A percentile compares a stretch with the other conserved stretches of the same genome.
Evolutionary conservation across 2,329 filamentous ascomycete species (phyloP).

Genomic region (Monosporascus sp.): DNA sequence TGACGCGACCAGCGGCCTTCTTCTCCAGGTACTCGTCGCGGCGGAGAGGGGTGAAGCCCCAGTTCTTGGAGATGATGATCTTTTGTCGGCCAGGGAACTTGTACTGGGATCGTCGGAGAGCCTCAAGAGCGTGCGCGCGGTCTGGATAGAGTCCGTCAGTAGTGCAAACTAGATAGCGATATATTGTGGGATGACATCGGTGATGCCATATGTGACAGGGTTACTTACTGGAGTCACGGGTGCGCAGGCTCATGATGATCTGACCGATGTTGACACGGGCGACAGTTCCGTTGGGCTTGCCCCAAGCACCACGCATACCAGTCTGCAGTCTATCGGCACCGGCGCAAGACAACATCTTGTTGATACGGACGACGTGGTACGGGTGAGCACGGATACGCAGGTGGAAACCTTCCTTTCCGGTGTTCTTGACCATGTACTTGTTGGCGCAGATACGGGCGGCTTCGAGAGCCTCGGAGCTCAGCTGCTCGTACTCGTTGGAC

Average conservation of each 20-base stretch:
- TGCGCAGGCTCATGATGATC: constrained; percentile 96
- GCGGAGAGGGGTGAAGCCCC: constrained; percentile 98
- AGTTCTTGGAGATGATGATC: constrained; percentile 99
- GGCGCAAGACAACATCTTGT: constrained; percentile 99
- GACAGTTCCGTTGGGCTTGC: constrained; percentile 98
- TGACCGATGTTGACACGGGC: constrained; percentile 99
- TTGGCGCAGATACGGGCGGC: constrained; percentile 99
- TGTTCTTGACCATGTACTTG: constrained; percentile 80
- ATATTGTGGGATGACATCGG: background rate
- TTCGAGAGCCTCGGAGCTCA: constrained; percentile 98
- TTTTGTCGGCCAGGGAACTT: constrained; percentile 99
- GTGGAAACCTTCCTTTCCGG: constrained; percentile 70
- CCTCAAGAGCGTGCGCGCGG: constrained; percentile 92
- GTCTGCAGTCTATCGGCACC: constrained; percentile 99
- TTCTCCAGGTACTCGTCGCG: constrained; percentile 96
- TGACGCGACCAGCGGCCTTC: constrained; percentile 88
- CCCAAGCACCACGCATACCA: constrained; percentile 99
- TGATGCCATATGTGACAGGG: background rate
- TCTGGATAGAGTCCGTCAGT: constrained; percentile 42
- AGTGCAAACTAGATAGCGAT: background rate
- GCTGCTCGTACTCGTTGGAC: constrained; percentile 99
- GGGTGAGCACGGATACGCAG: constrained; percentile 85
- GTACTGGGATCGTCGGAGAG: constrained; percentile 98
- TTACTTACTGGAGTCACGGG: constrained; percentile 79
- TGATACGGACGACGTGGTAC: constrained; percentile 99